Percentiles rank a stretch among this genome's conserved stretches.
Conservation (phyloP, 2,329 filamentous ascomycete species). For the Clonostachys byssicola region DNA sequence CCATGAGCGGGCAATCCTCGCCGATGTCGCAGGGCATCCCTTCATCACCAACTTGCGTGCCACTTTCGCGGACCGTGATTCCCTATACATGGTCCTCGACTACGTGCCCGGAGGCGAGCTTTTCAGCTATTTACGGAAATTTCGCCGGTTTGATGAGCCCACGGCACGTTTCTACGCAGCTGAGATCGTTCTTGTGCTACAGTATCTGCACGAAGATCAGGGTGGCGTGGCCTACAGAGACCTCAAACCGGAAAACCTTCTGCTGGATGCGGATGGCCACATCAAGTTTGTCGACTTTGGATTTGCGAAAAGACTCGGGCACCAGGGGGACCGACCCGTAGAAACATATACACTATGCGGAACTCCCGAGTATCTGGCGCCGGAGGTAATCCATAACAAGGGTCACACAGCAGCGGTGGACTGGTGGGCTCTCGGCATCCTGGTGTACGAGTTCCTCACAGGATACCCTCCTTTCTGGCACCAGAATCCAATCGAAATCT, state of each 20-base stretch:
- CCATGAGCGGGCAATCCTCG: conserved; percentile 75
- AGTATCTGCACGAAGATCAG: conserved; percentile 75
- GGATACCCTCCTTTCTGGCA: conserved; percentile 87
- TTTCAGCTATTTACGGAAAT: conserved; percentile 76
- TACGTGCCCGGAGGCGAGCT: conserved; percentile 82
- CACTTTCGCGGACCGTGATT: conserved; percentile 76
- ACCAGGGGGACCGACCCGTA: conserved; percentile 39
- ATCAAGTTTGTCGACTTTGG: conserved; percentile 83
- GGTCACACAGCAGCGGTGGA: conserved; percentile 74
- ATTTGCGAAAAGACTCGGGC: conserved; percentile 74
- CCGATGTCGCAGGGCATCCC: conserved; percentile 73
- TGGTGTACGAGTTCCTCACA: conserved; percentile 81
- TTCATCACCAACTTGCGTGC: conserved; percentile 78
- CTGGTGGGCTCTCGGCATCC: conserved; percentile 83
- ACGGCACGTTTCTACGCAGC: conserved; percentile 79
- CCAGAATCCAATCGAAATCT: conserved; percentile 82
- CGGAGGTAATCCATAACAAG: conserved; percentile 81
- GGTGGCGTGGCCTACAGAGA: conserved; percentile 77
- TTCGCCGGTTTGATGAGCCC: conserved; percentile 73
- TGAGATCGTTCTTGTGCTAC: conserved; percentile 77
- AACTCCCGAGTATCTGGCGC: conserved; percentile 79
- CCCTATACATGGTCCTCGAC: conserved; percentile 78
- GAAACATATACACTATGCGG: conserved; percentile 84
- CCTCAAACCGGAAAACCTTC: conserved; percentile 77
- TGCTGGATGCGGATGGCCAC: conserved; percentile 74